phyloP scores from a whole-genome alignment of 2,329 filamentous ascomycete species.

The Fusarium lateritium region DNA sequence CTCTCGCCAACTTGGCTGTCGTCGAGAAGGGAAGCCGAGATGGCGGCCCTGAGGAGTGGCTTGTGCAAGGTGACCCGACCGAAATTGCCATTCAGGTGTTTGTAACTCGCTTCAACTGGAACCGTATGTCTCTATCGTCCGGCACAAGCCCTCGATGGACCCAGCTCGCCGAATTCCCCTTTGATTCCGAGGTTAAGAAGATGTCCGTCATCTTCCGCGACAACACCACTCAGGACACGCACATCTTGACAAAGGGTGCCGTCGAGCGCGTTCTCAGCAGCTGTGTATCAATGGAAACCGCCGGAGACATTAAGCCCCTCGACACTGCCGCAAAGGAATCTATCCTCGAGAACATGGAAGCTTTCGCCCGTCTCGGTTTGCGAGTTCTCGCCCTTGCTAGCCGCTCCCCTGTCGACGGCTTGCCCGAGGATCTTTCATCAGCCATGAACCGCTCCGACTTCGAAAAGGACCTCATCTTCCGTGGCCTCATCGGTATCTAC shows the following conservation, averaged over 20 bases:
- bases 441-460: constrained; percentile 40
- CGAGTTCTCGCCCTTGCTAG: constrained; percentile 75
- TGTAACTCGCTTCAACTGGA: constrained; percentile 76
- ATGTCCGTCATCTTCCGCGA: constrained; percentile 79
- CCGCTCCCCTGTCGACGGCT: background rate
- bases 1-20: constrained; percentile 75
- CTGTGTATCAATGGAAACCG: constrained; percentile 65
- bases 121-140: constrained; percentile 65
- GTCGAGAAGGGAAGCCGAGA: constrained; percentile 61
- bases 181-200: constrained; percentile 81
- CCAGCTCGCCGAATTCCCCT: constrained; percentile 78
- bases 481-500: constrained; percentile 76
- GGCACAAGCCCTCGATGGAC: constrained; percentile 66
- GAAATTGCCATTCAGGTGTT: constrained; percentile 84
- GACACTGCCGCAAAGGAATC: constrained; percentile 59
- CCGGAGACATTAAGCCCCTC: constrained; percentile 54
- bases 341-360: constrained; percentile 76
- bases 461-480: constrained; percentile 72
- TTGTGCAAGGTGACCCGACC: constrained; percentile 73
- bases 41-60: constrained; percentile 67
- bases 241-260: constrained; percentile 74
- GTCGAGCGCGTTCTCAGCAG: constrained; percentile 75
- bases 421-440: constrained; percentile 43
- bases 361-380: constrained; percentile 74
- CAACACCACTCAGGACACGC: constrained; percentile 55